These are phyloP conservation scores for Linnemannia schmuckeri DNA, from an alignment of 192 early-diverging fungal species.

Conservation along the genomic window DNA sequence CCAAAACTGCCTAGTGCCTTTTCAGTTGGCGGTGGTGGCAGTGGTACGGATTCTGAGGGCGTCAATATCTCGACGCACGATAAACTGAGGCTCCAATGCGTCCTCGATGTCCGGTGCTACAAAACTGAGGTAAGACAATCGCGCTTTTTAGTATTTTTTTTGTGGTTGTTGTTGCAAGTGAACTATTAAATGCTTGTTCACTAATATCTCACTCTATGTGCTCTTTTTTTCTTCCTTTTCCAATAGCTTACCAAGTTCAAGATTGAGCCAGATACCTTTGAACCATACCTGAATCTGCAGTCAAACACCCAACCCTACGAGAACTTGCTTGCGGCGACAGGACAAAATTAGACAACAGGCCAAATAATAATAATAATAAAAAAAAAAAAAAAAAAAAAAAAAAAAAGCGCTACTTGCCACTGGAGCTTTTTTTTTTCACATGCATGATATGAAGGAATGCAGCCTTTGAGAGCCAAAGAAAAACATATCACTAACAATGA, in stretches of 20 bases:
- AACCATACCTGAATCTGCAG: slow-evolving; percentile 29
- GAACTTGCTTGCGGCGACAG: slow-evolving; percentile 7
- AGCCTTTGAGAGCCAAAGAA: too few relatives aligned
- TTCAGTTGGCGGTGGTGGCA: background rate
- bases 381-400: slow-evolving; percentile 9
- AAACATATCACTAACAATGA: too few relatives aligned
- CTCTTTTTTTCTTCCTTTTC: background rate
- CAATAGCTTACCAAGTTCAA: slow-evolving; percentile 28
- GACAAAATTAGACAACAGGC: background rate
- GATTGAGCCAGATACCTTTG: slow-evolving; percentile 31
- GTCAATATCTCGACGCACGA: slow-evolving; percentile 65
- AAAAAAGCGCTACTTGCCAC: background rate
- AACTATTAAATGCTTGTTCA: background rate
- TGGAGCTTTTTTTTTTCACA: background rate
- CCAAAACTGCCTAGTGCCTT: slow-evolving; percentile 14
- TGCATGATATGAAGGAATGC: too few relatives aligned
- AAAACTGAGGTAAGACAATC: slow-evolving; percentile 62
- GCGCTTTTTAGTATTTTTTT: background rate
- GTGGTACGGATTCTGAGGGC: slow-evolving; percentile 9
- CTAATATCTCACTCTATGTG: background rate
- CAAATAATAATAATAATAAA: too few relatives aligned
- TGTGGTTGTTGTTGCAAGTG: background rate
- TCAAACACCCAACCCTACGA: slow-evolving; percentile 36
- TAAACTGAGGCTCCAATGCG: slow-evolving; percentile 68
- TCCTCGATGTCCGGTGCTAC: slow-evolving; percentile 65